These are phyloP conservation scores for Stereum hirsutum DNA, from an alignment of 1,284 basidiomycete genomes.

Conservation along the genomic window DNA sequence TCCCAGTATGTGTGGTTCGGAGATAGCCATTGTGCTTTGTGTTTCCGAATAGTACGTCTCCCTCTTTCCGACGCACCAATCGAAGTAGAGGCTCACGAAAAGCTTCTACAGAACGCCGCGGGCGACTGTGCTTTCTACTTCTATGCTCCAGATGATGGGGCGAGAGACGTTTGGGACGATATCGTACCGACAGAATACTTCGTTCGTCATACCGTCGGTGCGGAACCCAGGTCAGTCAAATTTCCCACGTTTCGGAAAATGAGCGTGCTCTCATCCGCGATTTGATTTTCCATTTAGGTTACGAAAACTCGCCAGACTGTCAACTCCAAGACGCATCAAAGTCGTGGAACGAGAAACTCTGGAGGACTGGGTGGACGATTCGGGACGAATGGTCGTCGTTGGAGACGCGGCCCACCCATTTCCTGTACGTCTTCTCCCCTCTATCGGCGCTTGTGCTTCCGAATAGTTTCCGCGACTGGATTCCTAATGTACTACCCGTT, in stretches of 20 bases:
- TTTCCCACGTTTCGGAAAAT: too few species aligned
- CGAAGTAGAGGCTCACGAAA: too few species aligned
- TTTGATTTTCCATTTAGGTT: slow-evolving; percentile 25
- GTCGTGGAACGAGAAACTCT: slow-evolving; percentile 27
- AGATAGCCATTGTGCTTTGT: slow-evolving; percentile 9
- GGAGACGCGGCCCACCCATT: slow-evolving; percentile 27
- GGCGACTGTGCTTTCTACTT: slow-evolving; percentile 21
- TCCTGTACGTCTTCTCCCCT: slow-evolving; percentile 4
- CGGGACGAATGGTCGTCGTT: slow-evolving; percentile 32
- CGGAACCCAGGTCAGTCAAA: slow-evolving; percentile 31
- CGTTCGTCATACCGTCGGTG: slow-evolving; percentile 7
- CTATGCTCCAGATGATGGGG: slow-evolving; percentile 13
- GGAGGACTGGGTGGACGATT: slow-evolving; percentile 47
- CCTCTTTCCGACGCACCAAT: neutral
- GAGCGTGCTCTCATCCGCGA: too few species aligned
- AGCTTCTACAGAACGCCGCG: slow-evolving; percentile 16
- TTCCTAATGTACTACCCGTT: too few species aligned
- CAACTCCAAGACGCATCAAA: slow-evolving; percentile 24
- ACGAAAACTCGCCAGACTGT: slow-evolving; percentile 29
- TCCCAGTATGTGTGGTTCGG: slow-evolving; percentile 13
- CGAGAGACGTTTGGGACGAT: slow-evolving; percentile 12
- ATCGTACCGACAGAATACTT: slow-evolving; percentile 10
- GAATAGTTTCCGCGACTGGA: too few species aligned
- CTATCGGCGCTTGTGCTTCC: too few species aligned
- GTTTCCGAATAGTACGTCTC: slow-evolving; percentile 25